These are phyloP conservation scores for Karstenula rhodostoma DNA, from an alignment of 2,329 filamentous ascomycete genomes.

Conservation along the genomic window DNA sequence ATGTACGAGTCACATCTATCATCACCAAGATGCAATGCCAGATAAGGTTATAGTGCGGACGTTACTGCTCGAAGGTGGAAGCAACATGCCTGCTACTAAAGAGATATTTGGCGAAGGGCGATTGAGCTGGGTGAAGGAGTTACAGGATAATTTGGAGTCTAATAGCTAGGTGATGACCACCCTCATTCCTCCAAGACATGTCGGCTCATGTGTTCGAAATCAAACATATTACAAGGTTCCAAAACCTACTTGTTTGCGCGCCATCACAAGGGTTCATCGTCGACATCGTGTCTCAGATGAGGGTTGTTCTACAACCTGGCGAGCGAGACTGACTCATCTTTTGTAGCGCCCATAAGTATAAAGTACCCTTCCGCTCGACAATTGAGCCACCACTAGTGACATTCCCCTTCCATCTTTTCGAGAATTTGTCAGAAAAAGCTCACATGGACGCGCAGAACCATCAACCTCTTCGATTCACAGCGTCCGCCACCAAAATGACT, in stretches of 20 bases:
- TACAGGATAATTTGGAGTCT: constrained; percentile 21
- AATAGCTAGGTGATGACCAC: neutral
- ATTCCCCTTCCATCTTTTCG: too few relatives aligned
- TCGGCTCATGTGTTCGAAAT: neutral
- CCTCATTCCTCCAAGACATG: neutral
- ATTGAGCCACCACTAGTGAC: too few relatives aligned
- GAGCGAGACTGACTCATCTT: neutral
- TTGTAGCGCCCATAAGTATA: too few relatives aligned
- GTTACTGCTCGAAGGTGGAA: constrained; percentile 48
- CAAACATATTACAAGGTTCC: neutral
- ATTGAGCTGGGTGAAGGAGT: constrained; percentile 43
- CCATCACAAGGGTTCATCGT: neutral
- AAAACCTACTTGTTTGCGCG: neutral
- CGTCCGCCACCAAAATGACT: too few relatives aligned
- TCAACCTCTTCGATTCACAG: too few relatives aligned
- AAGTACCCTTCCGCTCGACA: too few relatives aligned
- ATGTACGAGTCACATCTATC: constrained; percentile 53
- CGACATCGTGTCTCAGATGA: neutral
- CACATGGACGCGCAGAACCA: too few relatives aligned
- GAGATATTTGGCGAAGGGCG: constrained; percentile 52
- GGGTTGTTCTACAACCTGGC: neutral
- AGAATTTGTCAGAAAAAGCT: too few relatives aligned
- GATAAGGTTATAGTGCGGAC: constrained; percentile 52
- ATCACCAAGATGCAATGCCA: constrained; percentile 51
- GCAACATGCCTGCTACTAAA: constrained; percentile 42